These are phyloP conservation scores for Candida ascalaphidarum DNA, from an alignment of 805 yeast species.

Conservation along the genomic window DNA sequence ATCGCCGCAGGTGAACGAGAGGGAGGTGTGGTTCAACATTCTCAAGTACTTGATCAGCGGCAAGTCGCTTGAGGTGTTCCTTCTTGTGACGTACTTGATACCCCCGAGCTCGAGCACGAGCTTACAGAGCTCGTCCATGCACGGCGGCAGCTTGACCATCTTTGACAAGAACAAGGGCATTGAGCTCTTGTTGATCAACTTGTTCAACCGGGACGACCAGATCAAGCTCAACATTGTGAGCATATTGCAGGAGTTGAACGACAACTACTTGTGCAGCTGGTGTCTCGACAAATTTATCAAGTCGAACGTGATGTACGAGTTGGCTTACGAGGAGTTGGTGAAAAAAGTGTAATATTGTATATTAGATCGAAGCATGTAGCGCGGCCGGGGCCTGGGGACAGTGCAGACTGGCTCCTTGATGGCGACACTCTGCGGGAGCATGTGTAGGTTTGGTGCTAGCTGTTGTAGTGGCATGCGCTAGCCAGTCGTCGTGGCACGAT, in stretches of 20 bases:
- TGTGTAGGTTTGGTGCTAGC: too few species aligned
- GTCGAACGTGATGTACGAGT: slow-evolving; percentile 29
- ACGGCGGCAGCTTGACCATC: slow-evolving; percentile 31
- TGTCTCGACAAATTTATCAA: slow-evolving; percentile 28
- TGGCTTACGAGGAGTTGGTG: slow-evolving; percentile 29
- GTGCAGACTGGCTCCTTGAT: too few species aligned
- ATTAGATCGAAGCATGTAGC: too few species aligned
- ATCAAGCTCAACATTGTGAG: slow-evolving; percentile 30
- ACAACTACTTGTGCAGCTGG: slow-evolving; percentile 38
- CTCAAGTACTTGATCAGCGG: slow-evolving; percentile 35
- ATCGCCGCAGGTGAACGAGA: slow-evolving; percentile 13
- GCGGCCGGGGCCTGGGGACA: too few species aligned
- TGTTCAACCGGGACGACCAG: slow-evolving; percentile 33
- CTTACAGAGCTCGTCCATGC: slow-evolving; percentile 25
- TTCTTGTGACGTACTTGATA: slow-evolving; percentile 30
- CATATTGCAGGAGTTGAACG: slow-evolving; percentile 36
- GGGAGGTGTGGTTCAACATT: slow-evolving; percentile 35
- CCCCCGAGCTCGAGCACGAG: slow-evolving; percentile 33
- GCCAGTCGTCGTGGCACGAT: too few species aligned
- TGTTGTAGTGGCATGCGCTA: too few species aligned
- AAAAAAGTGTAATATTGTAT: too few species aligned
- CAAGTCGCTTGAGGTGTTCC: slow-evolving; percentile 28
- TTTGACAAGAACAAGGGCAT: slow-evolving; percentile 38
- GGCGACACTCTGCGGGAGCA: too few species aligned
- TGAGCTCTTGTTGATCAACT: slow-evolving; percentile 30